phyloP scores from a whole-genome alignment of 441 rosid species.

The Biscutella auriculata region DNA sequence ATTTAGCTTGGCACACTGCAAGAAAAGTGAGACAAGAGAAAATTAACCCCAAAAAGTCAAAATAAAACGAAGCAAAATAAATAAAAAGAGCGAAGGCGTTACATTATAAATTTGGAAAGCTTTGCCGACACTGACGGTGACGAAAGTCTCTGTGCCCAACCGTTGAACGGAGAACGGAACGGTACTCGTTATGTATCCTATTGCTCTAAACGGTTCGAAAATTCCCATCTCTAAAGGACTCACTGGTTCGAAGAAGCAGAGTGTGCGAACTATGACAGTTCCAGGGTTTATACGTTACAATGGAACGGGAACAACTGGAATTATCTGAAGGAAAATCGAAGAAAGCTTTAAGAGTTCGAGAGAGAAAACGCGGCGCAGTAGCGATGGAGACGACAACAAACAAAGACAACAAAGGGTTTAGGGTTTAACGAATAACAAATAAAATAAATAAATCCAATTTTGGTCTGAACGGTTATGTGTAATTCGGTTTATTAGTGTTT shows the following conservation, averaged over 20 bases:
- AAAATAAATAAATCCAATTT: not conserved
- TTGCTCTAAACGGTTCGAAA: constrained; percentile 81
- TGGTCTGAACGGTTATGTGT: not conserved
- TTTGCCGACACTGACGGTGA: constrained; percentile 87
- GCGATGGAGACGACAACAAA: not conserved
- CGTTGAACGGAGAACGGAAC: constrained; percentile 87
- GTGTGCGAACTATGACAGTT: no score
- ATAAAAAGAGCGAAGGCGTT: no score
- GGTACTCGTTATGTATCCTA: constrained; percentile 74
- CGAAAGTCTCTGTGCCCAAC: constrained; percentile 80
- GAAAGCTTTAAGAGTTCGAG: not conserved
- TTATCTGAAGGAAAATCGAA: not conserved
- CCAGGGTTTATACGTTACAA: no score
- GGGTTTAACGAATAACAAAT: not conserved
- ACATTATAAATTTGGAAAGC: constrained; percentile 87
- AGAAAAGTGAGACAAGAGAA: not conserved
- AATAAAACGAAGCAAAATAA: no score
- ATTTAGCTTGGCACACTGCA: constrained; percentile 81
- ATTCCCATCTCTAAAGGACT: constrained; percentile 90
- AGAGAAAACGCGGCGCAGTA: not conserved
- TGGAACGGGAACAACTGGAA: not conserved
- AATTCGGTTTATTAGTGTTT: not conserved
- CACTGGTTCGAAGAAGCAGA: no score
- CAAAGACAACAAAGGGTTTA: not conserved
- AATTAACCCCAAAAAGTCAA: no score